Conservation (phyloP, 1,284 basidiomycete genomes). For the Naganishia sp. region DNA sequence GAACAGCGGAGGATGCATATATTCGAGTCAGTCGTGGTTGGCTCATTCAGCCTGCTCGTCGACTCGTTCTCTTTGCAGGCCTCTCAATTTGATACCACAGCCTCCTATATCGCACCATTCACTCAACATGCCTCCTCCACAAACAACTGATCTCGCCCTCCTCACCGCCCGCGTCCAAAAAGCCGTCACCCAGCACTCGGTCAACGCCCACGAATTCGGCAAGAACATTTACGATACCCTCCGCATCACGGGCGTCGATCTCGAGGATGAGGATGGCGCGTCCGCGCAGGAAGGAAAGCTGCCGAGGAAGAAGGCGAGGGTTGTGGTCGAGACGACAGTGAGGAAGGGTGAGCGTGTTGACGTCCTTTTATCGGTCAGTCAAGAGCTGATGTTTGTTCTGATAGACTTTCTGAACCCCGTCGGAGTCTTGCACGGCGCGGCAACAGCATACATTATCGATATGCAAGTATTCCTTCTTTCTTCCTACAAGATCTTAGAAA, state of each 20-base stretch:
- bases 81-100: background rate
- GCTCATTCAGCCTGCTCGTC: background rate
- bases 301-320: slow-evolving; percentile 29
- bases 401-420: slow-evolving; percentile 33
- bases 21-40: background rate
- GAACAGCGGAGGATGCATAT: background rate
- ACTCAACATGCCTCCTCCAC: background rate
- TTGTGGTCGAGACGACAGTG: slow-evolving; percentile 29
- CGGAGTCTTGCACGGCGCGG: slow-evolving; percentile 34
- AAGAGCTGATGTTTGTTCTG: background rate
- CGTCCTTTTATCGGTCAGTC: too few relatives aligned
- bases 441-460: slow-evolving; percentile 33
- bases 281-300: slow-evolving; percentile 1
- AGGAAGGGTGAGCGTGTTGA: slow-evolving; percentile 23
- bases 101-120: background rate
- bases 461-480: slow-evolving; percentile 23
- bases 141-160: slow-evolving; percentile 1
- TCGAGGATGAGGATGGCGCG: slow-evolving; percentile 26
- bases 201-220: slow-evolving; percentile 27
- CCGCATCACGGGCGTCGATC: slow-evolving; percentile 38
- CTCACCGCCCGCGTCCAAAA: slow-evolving; percentile 20
- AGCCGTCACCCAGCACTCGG: slow-evolving; percentile 21
- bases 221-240: slow-evolving; percentile 33
- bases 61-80: background rate
- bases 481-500: too few relatives aligned